A percentile compares a stretch with the other conserved stretches of the same genome.
phyloP scores from a whole-genome alignment of 176 grass and related monocot genomes.

The Sorghum bicolor region DNA sequence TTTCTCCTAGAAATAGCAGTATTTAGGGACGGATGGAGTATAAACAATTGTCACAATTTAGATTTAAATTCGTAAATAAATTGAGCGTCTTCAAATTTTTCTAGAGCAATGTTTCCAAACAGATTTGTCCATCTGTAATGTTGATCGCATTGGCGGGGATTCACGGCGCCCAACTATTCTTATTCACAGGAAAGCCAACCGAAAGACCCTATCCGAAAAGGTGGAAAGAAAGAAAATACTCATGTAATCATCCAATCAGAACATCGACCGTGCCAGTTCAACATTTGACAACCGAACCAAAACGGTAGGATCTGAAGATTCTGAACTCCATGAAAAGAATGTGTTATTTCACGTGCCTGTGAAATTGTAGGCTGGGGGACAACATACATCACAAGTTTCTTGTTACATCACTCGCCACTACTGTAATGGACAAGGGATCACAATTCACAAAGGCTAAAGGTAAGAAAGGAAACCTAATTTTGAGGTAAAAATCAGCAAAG shows the following conservation, averaged over 20 bases:
- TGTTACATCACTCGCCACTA: conserved; percentile 38
- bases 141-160: no score
- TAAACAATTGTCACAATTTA: not conserved
- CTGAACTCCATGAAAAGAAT: not conserved
- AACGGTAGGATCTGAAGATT: not conserved
- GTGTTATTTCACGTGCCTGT: conserved; percentile 38
- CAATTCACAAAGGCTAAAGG: conserved; percentile 1
- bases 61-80: not conserved
- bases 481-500: conserved; percentile 35
- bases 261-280: not conserved
- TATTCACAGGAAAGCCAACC: no score
- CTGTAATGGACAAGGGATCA: conserved; percentile 28
- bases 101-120: no score
- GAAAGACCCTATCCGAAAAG: not conserved
- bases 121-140: no score
- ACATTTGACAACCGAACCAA: not conserved
- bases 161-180: no score
- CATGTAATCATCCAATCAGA: not conserved
- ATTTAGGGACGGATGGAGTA: no score
- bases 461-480: conserved; percentile 16
- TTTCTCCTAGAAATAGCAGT: no score
- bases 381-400: conserved; percentile 11
- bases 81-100: not conserved
- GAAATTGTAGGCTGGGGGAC: conserved; percentile 30
- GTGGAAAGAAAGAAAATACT: not conserved